Base-by-base conservation (phyloP, 371 early-diverging fungal genomes). In the Haplosporangium sp. region DNA sequence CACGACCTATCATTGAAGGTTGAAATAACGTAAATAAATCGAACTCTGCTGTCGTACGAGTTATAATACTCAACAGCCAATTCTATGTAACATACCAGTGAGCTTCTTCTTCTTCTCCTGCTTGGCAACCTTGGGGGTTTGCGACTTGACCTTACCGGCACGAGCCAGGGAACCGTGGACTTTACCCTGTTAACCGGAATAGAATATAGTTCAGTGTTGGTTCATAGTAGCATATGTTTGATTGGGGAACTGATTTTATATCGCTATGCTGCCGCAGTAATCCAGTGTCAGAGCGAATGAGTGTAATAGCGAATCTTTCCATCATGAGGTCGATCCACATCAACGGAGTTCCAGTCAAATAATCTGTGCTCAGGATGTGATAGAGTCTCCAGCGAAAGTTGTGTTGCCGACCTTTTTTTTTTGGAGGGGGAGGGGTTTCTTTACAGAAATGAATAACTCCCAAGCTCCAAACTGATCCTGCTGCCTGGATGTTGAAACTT, bases 141-240 rank as follows among this genome's bases (percentile, higher is more conserved):
- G 98, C 83, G 95, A 96, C 96, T 99, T 98, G 86, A 99, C 99
- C 92, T 99, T 99, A 93, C 99, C 99, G 90, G 99, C 99, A 96
- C 98, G 98, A 90, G 98, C 97, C 86, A 99, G 94, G 84, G 98
- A 97, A 91, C 99, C 99, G 96, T 99, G 99, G 84, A 97, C 97
- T 95, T 98, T 99, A 92, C 97, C 99, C 99, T 95, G 69, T 69
- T 56, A 55, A 35, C 7, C 55, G 15, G 35, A 55, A 55, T 17
- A 20, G 0, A 55, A 10, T 8, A 35, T 7, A 55, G 35, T 55
- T 34, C 55, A 55, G 55, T 34, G 7, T 55, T 55, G 10, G 55
- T 34, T 55, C 20, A 52, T 52, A 52, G 17, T 45, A 15, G 3
- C 15, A 10, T 1, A 7, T 3, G 50, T 50, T 3, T 15, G 7